Base-by-base conservation (phyloP, 169 alveolate species). In the Plasmodium relictum region DNA sequence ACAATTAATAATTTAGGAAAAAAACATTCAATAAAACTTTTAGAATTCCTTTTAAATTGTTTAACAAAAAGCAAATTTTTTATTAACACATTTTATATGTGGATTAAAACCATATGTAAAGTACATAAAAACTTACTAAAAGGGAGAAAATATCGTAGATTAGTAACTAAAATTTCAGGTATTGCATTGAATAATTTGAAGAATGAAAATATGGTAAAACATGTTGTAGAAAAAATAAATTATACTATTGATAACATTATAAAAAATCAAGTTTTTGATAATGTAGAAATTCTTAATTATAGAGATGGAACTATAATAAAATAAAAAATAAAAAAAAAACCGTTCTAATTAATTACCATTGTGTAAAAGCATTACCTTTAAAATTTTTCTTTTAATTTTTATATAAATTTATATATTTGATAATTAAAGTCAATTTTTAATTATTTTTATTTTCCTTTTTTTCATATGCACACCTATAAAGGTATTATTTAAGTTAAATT, bases 231-330 rank as follows among this genome's bases (percentile, higher is more conserved):
- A 22, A 80, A 68, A 68, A 52, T 80, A 41, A 72, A 68, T 80
- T 54, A 20, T 54, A 80, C 73, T 9, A 41, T 80, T 54, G 72
- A 80, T 44, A 18, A 68, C 26, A 68, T 80, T 8, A 62, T 44
- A 37, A 80, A 68, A 39, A 80, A 80, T 70, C 31, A 50, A 56
- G 22, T 56, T 24, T 41, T 52, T 5, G 56, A 50, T 7, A 44
- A 61, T 68, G 20, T 22, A 37, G 73, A 65, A 22, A 54, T 50
- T 37, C 52, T 80, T 7, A 65, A 52, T 66, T 80, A 80, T 56
- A 56, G 26, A 66, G 85, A 80, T 66, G 90, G 90, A 68, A 66
- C 90, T 48, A 80, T 80, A 39, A 80, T 66, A 54, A 80, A 80
- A 70, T 80, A 59, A 80, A 50, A 62, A 18, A 44, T 44, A 14